Conservation (phyloP, 164 flowering plant species). For the Stephania yunnanensis region DNA sequence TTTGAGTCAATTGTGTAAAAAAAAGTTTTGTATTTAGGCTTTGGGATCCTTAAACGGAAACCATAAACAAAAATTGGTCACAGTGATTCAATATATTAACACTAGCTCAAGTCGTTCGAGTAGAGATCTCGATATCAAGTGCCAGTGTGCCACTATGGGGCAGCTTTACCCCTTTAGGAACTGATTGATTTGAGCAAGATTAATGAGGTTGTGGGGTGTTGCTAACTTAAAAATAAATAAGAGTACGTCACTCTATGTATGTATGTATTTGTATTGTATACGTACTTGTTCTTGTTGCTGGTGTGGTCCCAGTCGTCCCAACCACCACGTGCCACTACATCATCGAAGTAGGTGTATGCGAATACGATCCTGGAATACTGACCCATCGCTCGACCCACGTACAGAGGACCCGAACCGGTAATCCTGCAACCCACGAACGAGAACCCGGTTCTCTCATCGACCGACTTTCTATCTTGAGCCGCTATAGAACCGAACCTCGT, state of each 20-base stretch:
- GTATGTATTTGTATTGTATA: not conserved
- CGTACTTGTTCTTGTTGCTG: constrained; percentile 71
- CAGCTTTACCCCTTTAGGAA: too few relatives aligned
- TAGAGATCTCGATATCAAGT: too few relatives aligned
- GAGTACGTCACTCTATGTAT: not conserved
- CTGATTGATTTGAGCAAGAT: too few relatives aligned
- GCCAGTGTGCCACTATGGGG: too few relatives aligned
- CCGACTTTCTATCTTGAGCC: constrained; percentile 66
- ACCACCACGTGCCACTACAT: constrained; percentile 80
- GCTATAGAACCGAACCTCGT: constrained; percentile 88
- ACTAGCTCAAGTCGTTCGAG: too few relatives aligned
- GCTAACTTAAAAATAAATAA: too few relatives aligned
- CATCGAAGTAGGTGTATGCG: constrained; percentile 72
- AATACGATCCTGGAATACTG: constrained; percentile 80
- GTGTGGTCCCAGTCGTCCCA: constrained; percentile 93
- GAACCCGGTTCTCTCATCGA: constrained; percentile 70
- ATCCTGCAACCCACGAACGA: constrained; percentile 71
- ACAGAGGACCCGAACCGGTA: constrained; percentile 80
- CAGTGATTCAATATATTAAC: too few relatives aligned
- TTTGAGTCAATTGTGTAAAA: too few relatives aligned
- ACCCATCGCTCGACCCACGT: constrained; percentile 95
- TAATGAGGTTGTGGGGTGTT: too few relatives aligned
- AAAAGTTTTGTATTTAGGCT: too few relatives aligned
- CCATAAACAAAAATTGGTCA: too few relatives aligned
- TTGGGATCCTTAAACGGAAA: too few relatives aligned